Evolutionary conservation across 805 yeast genomes (phyloP), one percentile per base, ranked within the genome.

Genomic region (Gaillardinia entomophila): DNA sequence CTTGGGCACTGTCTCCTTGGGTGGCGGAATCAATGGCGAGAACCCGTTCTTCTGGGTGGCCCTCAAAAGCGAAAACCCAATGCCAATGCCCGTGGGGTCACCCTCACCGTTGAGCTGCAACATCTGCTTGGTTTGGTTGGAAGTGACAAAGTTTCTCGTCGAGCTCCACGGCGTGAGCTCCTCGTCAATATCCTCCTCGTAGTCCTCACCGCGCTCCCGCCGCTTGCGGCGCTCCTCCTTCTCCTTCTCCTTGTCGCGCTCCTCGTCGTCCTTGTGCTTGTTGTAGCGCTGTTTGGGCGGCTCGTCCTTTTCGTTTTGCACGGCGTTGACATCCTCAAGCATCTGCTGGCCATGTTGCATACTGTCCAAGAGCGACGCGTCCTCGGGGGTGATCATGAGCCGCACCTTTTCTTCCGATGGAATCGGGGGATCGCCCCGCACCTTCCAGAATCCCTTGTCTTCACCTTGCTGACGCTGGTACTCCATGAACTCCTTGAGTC

Each of bases 71-170:
- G 96, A 86, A 43, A 84, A 84, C 0, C 90, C 95, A 42, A 86
- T 83, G 2, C 95, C 92, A 41, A 84, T 77, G 16, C 95, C 95
- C 0, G 95, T 79, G 2, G 96, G 95, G 55, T 92, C 97, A 30
- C 97, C 97, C 33, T 81, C 89, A 11, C 96, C 96, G 51, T 86
- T 86, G 16, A 92, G 74, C 51, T 88, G 96, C 27, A 92, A 69
- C 97, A 92, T 92, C 0, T 97, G 94, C 49, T 94, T 89, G 34
- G 96, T 95, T 53, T 89, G 97, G 16, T 95, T 88, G 2, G 97
- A 92, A 54, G 79, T 85, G 34, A 89, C 77, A 51, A 92, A 92
- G 56, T 92, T 92, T 39, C 87, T 72, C 0, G 96, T 79, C n/a
- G 82, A 69, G 54, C 86, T 89, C 98, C 98, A 92, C 0, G 96